Conservation (phyloP, 2,329 filamentous ascomycete species). For the Septoria petroselini region DNA sequence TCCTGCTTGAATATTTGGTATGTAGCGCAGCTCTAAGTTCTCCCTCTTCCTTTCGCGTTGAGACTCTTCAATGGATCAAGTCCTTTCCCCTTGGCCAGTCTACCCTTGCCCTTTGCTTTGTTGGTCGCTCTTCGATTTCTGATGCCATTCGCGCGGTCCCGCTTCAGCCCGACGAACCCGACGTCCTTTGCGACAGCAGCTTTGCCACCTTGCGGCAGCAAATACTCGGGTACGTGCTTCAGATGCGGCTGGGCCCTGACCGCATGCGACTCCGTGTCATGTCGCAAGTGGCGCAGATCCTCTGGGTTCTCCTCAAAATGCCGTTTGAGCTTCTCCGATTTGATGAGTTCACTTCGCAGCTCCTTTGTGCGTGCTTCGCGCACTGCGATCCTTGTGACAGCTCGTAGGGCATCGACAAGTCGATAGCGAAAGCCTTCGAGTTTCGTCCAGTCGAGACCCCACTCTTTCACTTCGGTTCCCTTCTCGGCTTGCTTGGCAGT, state of each 20-base stretch:
- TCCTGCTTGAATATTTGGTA: too few relatives aligned
- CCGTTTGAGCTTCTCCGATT: slow-evolving; percentile 88
- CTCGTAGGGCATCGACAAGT: slow-evolving; percentile 85
- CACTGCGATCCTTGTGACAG: slow-evolving; percentile 84
- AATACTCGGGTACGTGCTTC: slow-evolving; percentile 90
- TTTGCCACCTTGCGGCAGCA: slow-evolving; percentile 72
- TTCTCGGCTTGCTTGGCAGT: slow-evolving; percentile 72
- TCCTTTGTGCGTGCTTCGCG: slow-evolving; percentile 87
- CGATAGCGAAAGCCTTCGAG: slow-evolving; percentile 93
- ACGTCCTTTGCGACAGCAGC: slow-evolving; percentile 63
- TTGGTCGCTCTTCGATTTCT: slow-evolving; percentile 45
- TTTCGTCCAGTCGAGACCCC: slow-evolving; percentile 91
- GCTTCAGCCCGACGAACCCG: slow-evolving; percentile 69
- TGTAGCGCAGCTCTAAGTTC: slow-evolving; percentile 29
- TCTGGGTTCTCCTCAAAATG: slow-evolving; percentile 97
- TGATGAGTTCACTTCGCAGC: slow-evolving; percentile 82
- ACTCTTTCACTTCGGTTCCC: slow-evolving; percentile 79
- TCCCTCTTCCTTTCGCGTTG: slow-evolving; percentile 50
- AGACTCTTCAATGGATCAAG: slow-evolving; percentile 86
- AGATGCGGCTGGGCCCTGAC: slow-evolving; percentile 84
- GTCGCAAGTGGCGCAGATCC: slow-evolving; percentile 80
- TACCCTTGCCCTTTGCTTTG: slow-evolving; percentile 49
- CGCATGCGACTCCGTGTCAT: slow-evolving; percentile 82
- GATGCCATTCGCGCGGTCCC: slow-evolving; percentile 50
- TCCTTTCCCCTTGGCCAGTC: slow-evolving; percentile 60